Evolutionary conservation across 2,329 filamentous ascomycete genomes (phyloP), one percentile per base, ranked within the genome.

Genomic region (Penicillium sp.): DNA sequence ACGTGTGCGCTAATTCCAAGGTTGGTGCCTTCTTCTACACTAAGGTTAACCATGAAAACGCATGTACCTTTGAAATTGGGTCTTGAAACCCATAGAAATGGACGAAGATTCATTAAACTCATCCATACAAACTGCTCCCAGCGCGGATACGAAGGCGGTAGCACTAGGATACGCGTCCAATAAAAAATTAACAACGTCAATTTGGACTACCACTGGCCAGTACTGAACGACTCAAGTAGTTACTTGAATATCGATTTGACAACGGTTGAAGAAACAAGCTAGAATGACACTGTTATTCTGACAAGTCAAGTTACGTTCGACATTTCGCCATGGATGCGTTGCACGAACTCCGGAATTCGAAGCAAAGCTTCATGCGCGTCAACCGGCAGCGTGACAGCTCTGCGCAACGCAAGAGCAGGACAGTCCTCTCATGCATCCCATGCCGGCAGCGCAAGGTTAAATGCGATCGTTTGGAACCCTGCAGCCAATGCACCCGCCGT

Each of bases 341-440:
- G 3, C 48, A n/a, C 37, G 51, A 53, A 31, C 43, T 53, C n/a
- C 19, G 24, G 13, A 37, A 46, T 27, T 53, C 51, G 6, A 53
- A 46, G 29, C 41, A 45, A 35, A 53, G 51, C 43, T 33, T 53
- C 29, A 53, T 53, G 51, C 39, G 41, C 19, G 51, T 53, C 29
- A 53, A 35, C 22, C 51, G 41, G 13, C 51, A 53, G 31, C 51
- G 26, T 26, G 26, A 31, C 14, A 37, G 14, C 26, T 29, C 35
- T 13, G 13, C n/a, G 22, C 51, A 37, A 5, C 51, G 51, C n/a
- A 53, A 53, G 26, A 53, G 29, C 19, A 27, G 51, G 10, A 46
- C 41, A 27, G 21, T 37, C 14, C 41, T 53, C 10, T 53, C 51
- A 5, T 53, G 51, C 11, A 26, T 22, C 8, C 51, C 51, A 35